These are phyloP conservation scores for Lactarius psammicola DNA, from an alignment of 768 basidiomycete genomes.

Conservation along the genomic window DNA sequence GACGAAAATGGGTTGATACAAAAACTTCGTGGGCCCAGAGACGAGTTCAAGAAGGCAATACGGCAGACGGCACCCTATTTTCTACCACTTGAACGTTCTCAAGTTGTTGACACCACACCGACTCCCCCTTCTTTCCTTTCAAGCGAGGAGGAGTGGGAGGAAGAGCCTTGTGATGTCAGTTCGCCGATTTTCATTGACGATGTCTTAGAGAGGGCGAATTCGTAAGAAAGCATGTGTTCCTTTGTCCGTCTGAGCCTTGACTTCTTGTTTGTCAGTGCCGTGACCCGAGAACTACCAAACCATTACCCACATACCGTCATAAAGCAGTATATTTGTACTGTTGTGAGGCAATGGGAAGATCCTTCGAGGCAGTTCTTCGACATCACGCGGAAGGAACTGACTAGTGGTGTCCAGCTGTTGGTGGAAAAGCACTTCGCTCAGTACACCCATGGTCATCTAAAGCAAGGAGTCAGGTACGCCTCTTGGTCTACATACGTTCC, in stretches of 20 bases:
- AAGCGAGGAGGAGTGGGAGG: conserved; percentile 27
- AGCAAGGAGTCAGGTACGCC: conserved; percentile 46
- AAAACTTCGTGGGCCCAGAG: conserved; percentile 46
- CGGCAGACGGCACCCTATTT: conserved; percentile 55
- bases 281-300: conserved; percentile 69
- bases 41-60: conserved; percentile 47
- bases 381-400: conserved; percentile 40
- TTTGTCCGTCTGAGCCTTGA: neutral
- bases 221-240: conserved; percentile 40
- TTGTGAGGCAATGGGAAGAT: conserved; percentile 47
- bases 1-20: conserved; percentile 53
- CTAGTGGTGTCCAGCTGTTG: conserved; percentile 31
- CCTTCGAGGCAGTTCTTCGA: conserved; percentile 51
- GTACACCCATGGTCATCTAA: conserved; percentile 53
- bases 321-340: conserved; percentile 45
- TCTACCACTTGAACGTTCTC: conserved; percentile 42
- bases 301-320: conserved; percentile 65
- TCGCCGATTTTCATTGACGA: conserved; percentile 50
- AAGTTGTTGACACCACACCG: neutral
- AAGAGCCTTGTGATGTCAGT: conserved; percentile 7
- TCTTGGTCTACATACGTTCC: neutral
- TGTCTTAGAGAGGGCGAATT: conserved; percentile 46
- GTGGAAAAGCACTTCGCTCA: conserved; percentile 46
- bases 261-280: conserved; percentile 45
- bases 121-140: conserved; percentile 28